Evolutionary conservation across 306 rosid genomes (phyloP), one percentile per base, ranked within the genome.

Genomic region (Fragaria nilgerrensis): DNA sequence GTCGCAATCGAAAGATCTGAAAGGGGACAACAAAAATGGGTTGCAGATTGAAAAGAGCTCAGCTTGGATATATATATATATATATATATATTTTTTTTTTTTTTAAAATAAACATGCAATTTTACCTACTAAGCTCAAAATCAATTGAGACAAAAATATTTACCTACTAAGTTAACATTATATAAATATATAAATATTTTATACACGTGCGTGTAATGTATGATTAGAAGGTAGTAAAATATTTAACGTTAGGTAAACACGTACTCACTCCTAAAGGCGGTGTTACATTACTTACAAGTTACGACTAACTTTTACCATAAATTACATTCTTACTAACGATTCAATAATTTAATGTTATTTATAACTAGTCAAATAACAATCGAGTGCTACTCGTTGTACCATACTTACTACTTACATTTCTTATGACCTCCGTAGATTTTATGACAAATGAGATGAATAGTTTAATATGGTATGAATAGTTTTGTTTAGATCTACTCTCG

Each of bases 171-270:
- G 29, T 27, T 27, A 27, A 27, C 29, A 27, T 27, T 27, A 27
- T 27, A 27, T 27, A n/a, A n/a, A n/a, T 27, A 27, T 27, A 27
- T 27, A 27, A 27, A 27, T 27, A 27, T 27, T 27, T 27, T 27
- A 27, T 27, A 27, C 29, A 27, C 29, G 1, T 27, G 29, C 1
- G 29, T 27, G 29, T 27, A 27, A 27, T 27, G 29, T 27, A 27
- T 27, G 29, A 27, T 27, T 20, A 27, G 2, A 27, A 27, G 43
- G 43, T 39, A 39, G 22, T 34, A 43, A 67, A 63, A 32, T 79
- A 75, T 67, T 36, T 75, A 10, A 25, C 81, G 75, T 25, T 25
- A 25, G 27, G 27, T 83, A 25, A 48, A 75, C 78, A 16, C n/a
- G n/a, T n/a, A 16, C 3, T 49, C 56, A 3, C 43, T 13, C 37